Conservation (phyloP, 768 basidiomycete genomes). For the Tulasnella sp. region DNA sequence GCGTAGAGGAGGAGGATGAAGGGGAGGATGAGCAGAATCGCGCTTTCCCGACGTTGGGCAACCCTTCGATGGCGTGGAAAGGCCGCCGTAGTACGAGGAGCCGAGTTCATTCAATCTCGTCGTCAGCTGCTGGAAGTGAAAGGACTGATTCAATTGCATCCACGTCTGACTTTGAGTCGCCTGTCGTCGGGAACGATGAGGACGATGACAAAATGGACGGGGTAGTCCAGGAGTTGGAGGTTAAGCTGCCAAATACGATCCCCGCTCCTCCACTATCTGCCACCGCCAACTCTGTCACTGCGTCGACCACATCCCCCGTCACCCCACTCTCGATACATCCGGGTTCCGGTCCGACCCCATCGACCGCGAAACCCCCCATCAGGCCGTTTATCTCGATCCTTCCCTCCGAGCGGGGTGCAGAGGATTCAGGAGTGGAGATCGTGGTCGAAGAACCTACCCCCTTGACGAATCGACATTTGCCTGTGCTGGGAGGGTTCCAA, state of each 20-base stretch:
- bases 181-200: conserved; percentile 7
- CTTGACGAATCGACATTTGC: not conserved
- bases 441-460: conserved; percentile 22
- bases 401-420: not conserved
- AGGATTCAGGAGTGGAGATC: conserved; percentile 4
- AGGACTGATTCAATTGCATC: conserved; percentile 17
- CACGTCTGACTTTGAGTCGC: not conserved
- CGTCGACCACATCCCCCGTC: not conserved
- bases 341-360: not conserved
- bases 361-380: not conserved
- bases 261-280: conserved; percentile 17
- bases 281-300: not conserved
- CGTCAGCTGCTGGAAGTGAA: conserved; percentile 6
- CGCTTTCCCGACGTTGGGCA: not conserved
- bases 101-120: not conserved
- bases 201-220: conserved; percentile 9
- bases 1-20: conserved; percentile 25
- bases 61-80: not conserved
- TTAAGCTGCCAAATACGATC: not conserved
- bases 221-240: not conserved
- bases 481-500: not conserved
- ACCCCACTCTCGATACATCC: conserved; percentile 19
- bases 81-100: not conserved
- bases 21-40: conserved; percentile 2
- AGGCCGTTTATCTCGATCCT: not conserved